Conservation (phyloP, 805 yeast genomes). For the Naumovozyma castellii region DNA sequence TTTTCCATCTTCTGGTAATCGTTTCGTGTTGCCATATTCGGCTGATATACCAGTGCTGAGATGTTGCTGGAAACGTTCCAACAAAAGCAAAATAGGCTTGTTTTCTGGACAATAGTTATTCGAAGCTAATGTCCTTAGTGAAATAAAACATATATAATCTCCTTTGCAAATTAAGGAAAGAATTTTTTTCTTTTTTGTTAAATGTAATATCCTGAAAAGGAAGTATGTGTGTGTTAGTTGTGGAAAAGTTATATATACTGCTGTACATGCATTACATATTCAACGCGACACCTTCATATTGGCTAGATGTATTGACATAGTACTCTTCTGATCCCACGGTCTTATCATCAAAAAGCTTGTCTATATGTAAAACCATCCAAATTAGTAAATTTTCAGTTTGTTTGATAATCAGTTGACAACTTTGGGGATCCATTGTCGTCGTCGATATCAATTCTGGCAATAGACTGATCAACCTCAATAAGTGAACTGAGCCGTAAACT, state of each 20-base stretch:
- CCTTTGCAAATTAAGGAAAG: too few relatives aligned
- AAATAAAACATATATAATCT: too few relatives aligned
- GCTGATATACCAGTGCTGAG: too few relatives aligned
- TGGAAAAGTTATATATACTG: neutral
- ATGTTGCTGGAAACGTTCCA: too few relatives aligned
- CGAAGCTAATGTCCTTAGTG: too few relatives aligned
- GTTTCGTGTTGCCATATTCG: too few relatives aligned
- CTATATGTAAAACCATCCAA: slow-evolving; percentile 19
- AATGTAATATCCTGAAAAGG: too few relatives aligned
- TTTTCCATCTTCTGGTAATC: too few relatives aligned
- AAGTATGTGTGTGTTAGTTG: too few relatives aligned
- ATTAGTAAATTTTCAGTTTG: slow-evolving; percentile 21
- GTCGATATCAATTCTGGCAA: slow-evolving; percentile 77
- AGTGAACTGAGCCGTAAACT: slow-evolving; percentile 74
- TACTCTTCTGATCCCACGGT: slow-evolving; percentile 8
- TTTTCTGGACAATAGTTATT: too few relatives aligned
- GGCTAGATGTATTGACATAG: slow-evolving; percentile 28
- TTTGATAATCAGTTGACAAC: slow-evolving; percentile 29
- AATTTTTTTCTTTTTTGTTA: too few relatives aligned
- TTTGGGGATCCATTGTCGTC: slow-evolving; percentile 72
- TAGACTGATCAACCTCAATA: slow-evolving; percentile 64
- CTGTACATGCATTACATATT: slow-evolving; percentile 15
- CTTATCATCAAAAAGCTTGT: slow-evolving; percentile 10
- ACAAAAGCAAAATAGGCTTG: too few relatives aligned
- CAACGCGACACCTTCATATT: slow-evolving; percentile 29